Evolutionary conservation across 2,329 filamentous ascomycete genomes (phyloP), one percentile per base, ranked within the genome.

Genomic region (Zymoseptoria ardabiliae): DNA sequence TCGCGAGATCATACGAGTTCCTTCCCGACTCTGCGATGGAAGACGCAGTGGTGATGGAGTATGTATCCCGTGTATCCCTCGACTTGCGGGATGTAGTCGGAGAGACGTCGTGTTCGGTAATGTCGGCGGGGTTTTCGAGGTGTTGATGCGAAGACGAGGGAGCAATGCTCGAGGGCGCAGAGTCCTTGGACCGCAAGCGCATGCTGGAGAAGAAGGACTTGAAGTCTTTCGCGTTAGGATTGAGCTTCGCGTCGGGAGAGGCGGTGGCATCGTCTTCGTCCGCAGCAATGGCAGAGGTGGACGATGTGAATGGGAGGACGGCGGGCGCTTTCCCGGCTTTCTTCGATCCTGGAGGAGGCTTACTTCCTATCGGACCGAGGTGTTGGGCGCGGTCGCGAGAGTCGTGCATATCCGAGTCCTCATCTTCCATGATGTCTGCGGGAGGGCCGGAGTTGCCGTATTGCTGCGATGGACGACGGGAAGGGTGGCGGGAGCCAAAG

Each of bases 151-250:
- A 61, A 54, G 61, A 58, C 41, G 64, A 55, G 55, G 65, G 57
- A 51, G 61, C 54, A 56, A 48, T 58, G 52, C 49, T 51, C 54
- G 35, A 30, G 25, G 55, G 54, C 8, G 53, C 50, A 13, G 22
- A 11, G 49, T 61, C 60, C 35, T 73, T 62, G 61, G 72, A 74
- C 53, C 73, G 75, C 13, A 65, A 58, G 69, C 61, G 74, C 73
- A 68, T 77, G 73, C 68, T 76, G 1, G 63, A 63, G 60, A 94
- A 84, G 45, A 86, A 82, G 9, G 82, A 86, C 74, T 88, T 93
- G 72, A 97, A 97, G 0, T 88, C 90, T 8, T 92, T 92, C 0
- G 93, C 94, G 6, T 90, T 84, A 7, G 94, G 94, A 68, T 99
- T 97, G 25, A 97, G 81, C 66, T 82, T 81, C 53, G 85, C 68